These are phyloP conservation scores for Begonia peltatifolia DNA, from an alignment of 306 rosid genomes.

Conservation along the genomic window DNA sequence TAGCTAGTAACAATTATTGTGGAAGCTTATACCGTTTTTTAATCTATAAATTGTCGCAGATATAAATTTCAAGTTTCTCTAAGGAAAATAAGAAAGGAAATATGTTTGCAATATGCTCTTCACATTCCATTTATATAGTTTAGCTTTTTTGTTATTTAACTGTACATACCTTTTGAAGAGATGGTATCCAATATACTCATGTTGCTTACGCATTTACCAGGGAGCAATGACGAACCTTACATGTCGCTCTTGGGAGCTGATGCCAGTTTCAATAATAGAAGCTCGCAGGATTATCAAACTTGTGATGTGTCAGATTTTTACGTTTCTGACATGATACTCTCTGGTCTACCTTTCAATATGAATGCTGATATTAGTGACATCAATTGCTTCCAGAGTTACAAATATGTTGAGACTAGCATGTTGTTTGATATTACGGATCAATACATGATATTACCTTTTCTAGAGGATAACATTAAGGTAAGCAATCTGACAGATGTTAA, in stretches of 20 bases:
- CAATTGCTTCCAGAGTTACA: conserved; percentile 41
- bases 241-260: conserved; percentile 43
- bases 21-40: too few relatives aligned
- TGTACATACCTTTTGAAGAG: not conserved
- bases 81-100: not conserved
- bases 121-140: not conserved
- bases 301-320: conserved; percentile 85
- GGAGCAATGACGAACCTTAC: conserved; percentile 27
- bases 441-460: conserved; percentile 66
- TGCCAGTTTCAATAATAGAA: conserved; percentile 33
- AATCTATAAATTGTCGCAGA: too few relatives aligned
- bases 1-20: too few relatives aligned
- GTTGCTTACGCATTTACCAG: conserved; percentile 9
- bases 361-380: conserved; percentile 30
- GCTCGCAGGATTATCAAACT: conserved; percentile 35
- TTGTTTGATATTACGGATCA: conserved; percentile 53
- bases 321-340: conserved; percentile 86
- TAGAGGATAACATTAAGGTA: conserved; percentile 52
- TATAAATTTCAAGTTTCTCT: too few relatives aligned
- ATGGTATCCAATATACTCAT: conserved; percentile 6
- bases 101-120: not conserved
- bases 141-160: too few relatives aligned
- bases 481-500: conserved; percentile 25
- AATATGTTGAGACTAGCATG: conserved; percentile 35
- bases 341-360: conserved; percentile 56